Conservation (phyloP, 495 filamentous ascomycete species). For the Friedmanniomyces simplex region DNA sequence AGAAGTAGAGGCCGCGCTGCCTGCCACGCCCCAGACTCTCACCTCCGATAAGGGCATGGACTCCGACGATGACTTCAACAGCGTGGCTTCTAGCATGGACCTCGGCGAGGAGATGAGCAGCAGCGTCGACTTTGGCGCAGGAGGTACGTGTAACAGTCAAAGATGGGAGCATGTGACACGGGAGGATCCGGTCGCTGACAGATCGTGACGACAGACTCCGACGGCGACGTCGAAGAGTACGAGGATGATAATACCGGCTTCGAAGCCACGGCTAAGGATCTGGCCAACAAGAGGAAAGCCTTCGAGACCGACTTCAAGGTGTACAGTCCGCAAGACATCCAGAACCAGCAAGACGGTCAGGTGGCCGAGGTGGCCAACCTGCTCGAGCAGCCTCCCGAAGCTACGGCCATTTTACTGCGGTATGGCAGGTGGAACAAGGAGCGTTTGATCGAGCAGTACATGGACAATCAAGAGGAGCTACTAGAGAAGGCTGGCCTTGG, state of each 20-base stretch:
- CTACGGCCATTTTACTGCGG: constrained; percentile 77
- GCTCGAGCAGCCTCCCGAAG: constrained; percentile 74
- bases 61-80: constrained; percentile 94
- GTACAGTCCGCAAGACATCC: constrained; percentile 66
- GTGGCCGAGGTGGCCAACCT: constrained; percentile 83
- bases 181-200: background rate
- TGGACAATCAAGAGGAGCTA: constrained; percentile 67
- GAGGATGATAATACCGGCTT: constrained; percentile 65
- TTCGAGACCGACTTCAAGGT: constrained; percentile 84
- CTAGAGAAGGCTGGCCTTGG: constrained; percentile 82
- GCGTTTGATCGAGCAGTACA: constrained; percentile 83
- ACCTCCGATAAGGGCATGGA: constrained; percentile 62
- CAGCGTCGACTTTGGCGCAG: constrained; percentile 63
- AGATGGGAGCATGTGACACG: too few species aligned
- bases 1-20: constrained; percentile 30
- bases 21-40: constrained; percentile 53
- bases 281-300: constrained; percentile 55
- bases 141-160: constrained; percentile 44
- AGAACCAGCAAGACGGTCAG: constrained; percentile 69
- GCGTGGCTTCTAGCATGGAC: constrained; percentile 62
- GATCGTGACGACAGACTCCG: constrained; percentile 17
- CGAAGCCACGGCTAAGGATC: constrained; percentile 61
- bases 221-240: constrained; percentile 61
- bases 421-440: constrained; percentile 93
- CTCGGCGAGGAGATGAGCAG: constrained; percentile 59